Percentiles rank a stretch among this genome's conserved stretches.
These are phyloP conservation scores for Xylaria sp. DNA, from an alignment of 495 filamentous ascomycete genomes.

Conservation along the genomic window DNA sequence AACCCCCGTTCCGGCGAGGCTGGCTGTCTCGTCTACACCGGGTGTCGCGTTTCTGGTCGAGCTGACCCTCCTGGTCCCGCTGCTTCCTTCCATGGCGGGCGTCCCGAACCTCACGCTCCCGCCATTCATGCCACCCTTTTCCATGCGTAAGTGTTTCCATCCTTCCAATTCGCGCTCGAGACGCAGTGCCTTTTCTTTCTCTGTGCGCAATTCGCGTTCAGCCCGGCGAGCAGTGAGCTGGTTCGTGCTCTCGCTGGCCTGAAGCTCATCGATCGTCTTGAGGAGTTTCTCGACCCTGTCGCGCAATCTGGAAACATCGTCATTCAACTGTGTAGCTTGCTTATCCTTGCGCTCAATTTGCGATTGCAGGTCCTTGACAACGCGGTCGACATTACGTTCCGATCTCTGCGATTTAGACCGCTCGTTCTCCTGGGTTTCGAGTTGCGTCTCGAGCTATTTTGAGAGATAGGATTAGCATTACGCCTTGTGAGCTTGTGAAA, in stretches of 20 bases:
- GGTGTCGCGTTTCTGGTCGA: slow-evolving; percentile 41
- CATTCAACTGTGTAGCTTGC: slow-evolving; percentile 74
- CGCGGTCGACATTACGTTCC: slow-evolving; percentile 91
- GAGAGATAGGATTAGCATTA: slow-evolving; percentile 34
- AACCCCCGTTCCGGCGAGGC: slow-evolving; percentile 43
- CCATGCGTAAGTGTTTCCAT: slow-evolving; percentile 77
- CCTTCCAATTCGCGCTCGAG: slow-evolving; percentile 89
- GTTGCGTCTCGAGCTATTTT: slow-evolving; percentile 83
- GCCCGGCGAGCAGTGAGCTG: slow-evolving; percentile 82
- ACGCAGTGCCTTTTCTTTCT: slow-evolving; percentile 80
- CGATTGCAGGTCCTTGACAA: slow-evolving; percentile 88
- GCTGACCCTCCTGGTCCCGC: slow-evolving; percentile 39
- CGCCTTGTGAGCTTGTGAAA: slow-evolving; percentile 37
- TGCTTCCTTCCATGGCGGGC: slow-evolving; percentile 27
- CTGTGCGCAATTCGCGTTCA: slow-evolving; percentile 89
- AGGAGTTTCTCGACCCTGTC: slow-evolving; percentile 91
- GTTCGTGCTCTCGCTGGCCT: slow-evolving; percentile 79
- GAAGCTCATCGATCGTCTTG: slow-evolving; percentile 89
- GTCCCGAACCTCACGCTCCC: slow-evolving; percentile 47
- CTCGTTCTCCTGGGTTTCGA: slow-evolving; percentile 83
- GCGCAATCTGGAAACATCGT: slow-evolving; percentile 81
- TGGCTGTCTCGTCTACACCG: slow-evolving; percentile 42
- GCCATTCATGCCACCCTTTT: slow-evolving; percentile 54
- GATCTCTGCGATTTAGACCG: slow-evolving; percentile 81
- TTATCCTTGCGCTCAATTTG: slow-evolving; percentile 95